Base-by-base conservation (phyloP, 345 rosid genomes). In the Lepidium aucheri region DNA sequence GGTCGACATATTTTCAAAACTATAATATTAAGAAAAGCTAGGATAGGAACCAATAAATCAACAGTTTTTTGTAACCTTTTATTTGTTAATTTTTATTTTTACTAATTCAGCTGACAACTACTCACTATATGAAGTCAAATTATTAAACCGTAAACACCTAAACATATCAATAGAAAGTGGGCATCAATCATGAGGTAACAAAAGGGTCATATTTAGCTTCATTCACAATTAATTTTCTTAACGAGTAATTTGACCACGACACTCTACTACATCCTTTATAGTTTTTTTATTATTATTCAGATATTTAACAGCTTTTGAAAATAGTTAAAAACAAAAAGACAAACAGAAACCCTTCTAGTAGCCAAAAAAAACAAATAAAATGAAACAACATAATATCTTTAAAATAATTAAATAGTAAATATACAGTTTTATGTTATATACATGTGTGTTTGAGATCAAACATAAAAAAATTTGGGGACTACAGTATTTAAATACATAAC, bases 401-500 rank as follows among this genome's bases (percentile, higher is more conserved):
- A 41, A 60, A 69, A 0, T 8, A 59, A 10, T 49, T 38, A 16
- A 16, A 16, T 3, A 16, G 18, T 13, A 40, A 17, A 43, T 0
- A 44, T 10, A 56, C 0, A 39, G 40, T 26, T 3, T 3, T 6
- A 41, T 2, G 38, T 14, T 24, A 26, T 26, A 26, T 43, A 62
- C 63, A 41, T 62, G 69, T 53, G 28, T 45, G 63, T 53, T 26
- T 35, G n/a, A 13, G 17, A 9, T 16, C 26, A 51, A 22, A 51
- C 45, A 52, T 42, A 26, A 53, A 42, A 46, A 9, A 1, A 8
- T 6, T 1, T n/a, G n/a, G 3, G 9, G 53, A 44, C 8, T 53
- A 26, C 44, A 53, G 13, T 70, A 70, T 62, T 45, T 70, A 70
- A 70, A 46, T 50, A 54, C 35, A 45, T n/a, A 9, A 70, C 70